These are phyloP conservation scores for Mortierella alpina DNA, from an alignment of 192 early-diverging fungal species.

Conservation along the genomic window DNA sequence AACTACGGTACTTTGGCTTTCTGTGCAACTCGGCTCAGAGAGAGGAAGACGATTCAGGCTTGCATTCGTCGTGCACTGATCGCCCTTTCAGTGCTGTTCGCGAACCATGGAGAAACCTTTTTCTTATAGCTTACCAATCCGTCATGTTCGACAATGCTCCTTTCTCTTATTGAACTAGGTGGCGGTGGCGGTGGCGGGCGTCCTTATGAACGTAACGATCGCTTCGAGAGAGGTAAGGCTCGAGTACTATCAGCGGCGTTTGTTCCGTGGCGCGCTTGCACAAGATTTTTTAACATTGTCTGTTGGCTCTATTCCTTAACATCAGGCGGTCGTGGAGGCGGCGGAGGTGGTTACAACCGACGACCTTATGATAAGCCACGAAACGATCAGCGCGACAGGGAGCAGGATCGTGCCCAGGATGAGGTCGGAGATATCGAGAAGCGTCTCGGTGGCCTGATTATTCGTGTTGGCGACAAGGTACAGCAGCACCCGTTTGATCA, in stretches of 20 bases:
- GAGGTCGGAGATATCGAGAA: slow-evolving; percentile 74
- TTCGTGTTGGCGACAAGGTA: slow-evolving; percentile 83
- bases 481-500: background rate
- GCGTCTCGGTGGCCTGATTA: slow-evolving; percentile 75
- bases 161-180: background rate
- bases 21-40: background rate
- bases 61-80: too few species aligned
- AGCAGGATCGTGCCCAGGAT: slow-evolving; percentile 48
- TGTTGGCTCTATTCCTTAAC: background rate
- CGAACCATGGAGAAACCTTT: background rate
- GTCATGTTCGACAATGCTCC: background rate
- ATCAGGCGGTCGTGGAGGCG: slow-evolving; percentile 17
- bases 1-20: slow-evolving; percentile 9
- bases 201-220: slow-evolving; percentile 23
- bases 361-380: slow-evolving; percentile 38
- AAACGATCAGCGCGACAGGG: slow-evolving; percentile 37
- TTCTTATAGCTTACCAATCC: too few species aligned
- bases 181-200: slow-evolving; percentile 35
- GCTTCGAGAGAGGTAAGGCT: slow-evolving; percentile 8
- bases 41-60: too few species aligned
- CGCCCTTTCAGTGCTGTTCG: background rate
- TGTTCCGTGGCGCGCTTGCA: background rate
- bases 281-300: background rate
- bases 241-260: background rate
- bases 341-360: slow-evolving; percentile 17